These are phyloP conservation scores for Rhododendron simsii DNA, from an alignment of 148 eudicot genomes.

Conservation along the genomic window DNA sequence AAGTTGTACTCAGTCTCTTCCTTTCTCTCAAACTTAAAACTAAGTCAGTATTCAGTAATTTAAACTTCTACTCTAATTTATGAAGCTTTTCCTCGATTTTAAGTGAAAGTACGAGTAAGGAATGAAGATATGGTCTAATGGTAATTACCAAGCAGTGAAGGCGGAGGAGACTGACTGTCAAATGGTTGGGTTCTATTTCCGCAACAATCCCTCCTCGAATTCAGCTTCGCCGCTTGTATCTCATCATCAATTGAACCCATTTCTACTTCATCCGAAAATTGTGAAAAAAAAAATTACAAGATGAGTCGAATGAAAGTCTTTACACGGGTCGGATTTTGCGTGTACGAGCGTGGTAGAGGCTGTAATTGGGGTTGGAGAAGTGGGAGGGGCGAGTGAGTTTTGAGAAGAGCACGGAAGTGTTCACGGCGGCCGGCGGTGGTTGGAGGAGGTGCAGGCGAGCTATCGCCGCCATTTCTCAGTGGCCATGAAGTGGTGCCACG, in stretches of 20 bases:
- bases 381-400: constrained; percentile 7
- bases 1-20: no score
- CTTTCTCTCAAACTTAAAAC: no score
- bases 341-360: background rate
- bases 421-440: constrained; percentile 21
- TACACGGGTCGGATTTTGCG: no score
- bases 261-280: background rate
- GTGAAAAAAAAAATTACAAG: no score
- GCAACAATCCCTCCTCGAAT: background rate
- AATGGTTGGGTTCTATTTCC: background rate
- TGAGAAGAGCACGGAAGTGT: constrained; percentile 12
- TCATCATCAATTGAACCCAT: background rate
- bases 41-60: no score
- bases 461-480: constrained; percentile 22
- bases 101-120: no score
- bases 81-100: no score
- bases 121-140: no score
- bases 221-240: background rate
- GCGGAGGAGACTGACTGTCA: background rate
- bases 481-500: background rate
- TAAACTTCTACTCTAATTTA: no score
- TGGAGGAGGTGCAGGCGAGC: constrained; percentile 45
- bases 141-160: background rate
- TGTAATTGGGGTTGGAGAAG: background rate
- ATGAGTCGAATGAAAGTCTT: no score